Evolutionary conservation across 2,329 filamentous ascomycete genomes (phyloP), one percentile per base, ranked within the genome.

Genomic region (Drechslerella stenobrocha): DNA sequence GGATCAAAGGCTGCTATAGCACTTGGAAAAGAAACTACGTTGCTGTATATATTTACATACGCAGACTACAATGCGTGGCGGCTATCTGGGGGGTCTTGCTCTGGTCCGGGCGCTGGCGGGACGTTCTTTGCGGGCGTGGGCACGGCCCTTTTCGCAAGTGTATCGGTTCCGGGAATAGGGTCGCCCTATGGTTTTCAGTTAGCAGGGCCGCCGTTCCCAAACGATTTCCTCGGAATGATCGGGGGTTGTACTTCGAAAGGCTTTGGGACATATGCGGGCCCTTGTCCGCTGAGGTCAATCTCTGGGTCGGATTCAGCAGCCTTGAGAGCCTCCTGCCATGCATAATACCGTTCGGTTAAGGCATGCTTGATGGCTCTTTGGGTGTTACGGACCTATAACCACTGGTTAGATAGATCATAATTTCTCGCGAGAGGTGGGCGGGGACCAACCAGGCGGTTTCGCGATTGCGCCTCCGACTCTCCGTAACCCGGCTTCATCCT

Each of bases 331-430:
- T 90, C 88, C 74, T 89, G 82, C 87, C 90, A 97, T 7, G 88
- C 83, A 78, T 96, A 92, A 79, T 84, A 93, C 73, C 92, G 83
- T 78, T 96, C 91, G 32, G 89, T 92, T 74, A 97, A 79, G 50
- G 86, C 83, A 72, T 93, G 87, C 79, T 89, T 90, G 77, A 97
- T 95, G 45, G 82, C 81, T 74, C 84, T 83, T 83, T 92, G 89
- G 22, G 92, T 96, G 75, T 80, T 79, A 72, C 81, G 81, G 65
- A 95, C 83, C 89, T 95, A 74, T 3, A 20, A 7, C 9, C 5
- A 23, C 37, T 3, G 15, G 37, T 42, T 20, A 40, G 18, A 52
- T 20, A 8, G 42, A 42, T 40, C 2, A 6, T 26, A 5, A 47
- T 42, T 37, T 7, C 7, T 42, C 1, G 7, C 11, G 2, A 26